Conservation (phyloP, 1,284 basidiomycete genomes). For the Trichosporon sp. region DNA sequence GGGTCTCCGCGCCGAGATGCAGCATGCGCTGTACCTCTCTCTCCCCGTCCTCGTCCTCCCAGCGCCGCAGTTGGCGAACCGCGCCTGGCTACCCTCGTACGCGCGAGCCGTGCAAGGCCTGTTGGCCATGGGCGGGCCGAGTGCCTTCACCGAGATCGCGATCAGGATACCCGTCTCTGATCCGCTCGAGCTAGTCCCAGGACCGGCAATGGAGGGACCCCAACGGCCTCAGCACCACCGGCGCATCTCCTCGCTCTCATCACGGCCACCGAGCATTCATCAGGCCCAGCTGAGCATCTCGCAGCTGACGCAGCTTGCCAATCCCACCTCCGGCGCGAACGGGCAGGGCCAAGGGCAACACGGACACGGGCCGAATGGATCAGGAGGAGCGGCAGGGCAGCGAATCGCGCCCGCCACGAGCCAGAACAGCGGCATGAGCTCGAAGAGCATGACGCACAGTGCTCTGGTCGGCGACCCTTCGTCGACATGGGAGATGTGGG, state of each 20-base stretch:
- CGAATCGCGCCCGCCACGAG: neutral
- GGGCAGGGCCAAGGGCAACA: neutral
- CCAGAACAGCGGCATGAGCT: neutral
- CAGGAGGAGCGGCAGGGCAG: neutral
- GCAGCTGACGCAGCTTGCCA: conserved; percentile 9
- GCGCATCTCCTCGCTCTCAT: conserved; percentile 38
- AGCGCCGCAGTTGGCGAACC: conserved; percentile 67
- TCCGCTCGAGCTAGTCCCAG: conserved; percentile 37
- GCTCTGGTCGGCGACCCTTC: conserved; percentile 58
- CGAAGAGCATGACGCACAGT: conserved; percentile 16
- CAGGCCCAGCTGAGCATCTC: conserved; percentile 32
- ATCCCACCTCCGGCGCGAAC: no score
- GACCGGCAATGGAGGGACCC: conserved; percentile 17
- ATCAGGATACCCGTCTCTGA: conserved; percentile 80
- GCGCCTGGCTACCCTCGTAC: conserved; percentile 80
- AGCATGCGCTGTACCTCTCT: conserved; percentile 88
- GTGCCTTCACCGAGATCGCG: conserved; percentile 63
- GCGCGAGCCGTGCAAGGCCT: conserved; percentile 80
- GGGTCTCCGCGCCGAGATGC: conserved; percentile 89
- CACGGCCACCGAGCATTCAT: conserved; percentile 35
- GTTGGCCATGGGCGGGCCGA: conserved; percentile 55
- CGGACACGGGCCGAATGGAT: neutral
- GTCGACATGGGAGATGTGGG: conserved; percentile 97
- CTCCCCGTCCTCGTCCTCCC: conserved; percentile 80
- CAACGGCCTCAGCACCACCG: conserved; percentile 28